Base-by-base conservation (phyloP, 2,329 filamentous ascomycete species). In the Akanthomyces dipterigenus region DNA sequence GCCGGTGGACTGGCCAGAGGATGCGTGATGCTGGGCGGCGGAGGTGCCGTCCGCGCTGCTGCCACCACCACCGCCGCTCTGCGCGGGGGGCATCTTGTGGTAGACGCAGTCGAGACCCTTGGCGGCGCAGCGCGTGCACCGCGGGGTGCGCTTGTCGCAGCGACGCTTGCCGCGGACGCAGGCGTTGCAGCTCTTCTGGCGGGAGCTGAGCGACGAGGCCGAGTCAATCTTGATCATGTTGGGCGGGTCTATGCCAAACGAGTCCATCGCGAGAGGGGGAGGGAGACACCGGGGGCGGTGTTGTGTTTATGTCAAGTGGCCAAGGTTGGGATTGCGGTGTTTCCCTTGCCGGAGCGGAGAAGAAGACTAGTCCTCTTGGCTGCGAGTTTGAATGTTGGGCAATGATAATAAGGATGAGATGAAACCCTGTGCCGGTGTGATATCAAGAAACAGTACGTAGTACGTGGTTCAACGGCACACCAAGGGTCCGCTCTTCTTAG, bases 111-210 rank as follows among this genome's bases (percentile, higher is more conserved):
- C 69, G 58, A 76, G 71, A 20, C 72, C 71, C 69, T 76, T 78
- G 66, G 72, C 73, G 4, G 70, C 70, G 66, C 77, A 80, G 56
- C 77, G 76, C 24, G 72, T 72, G 67, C 77, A 80, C 50, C 70
- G 69, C 18, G 78, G 78, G 9, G 69, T 70, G 50, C 68, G 71
- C 71, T 80, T 79, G 67, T 80, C 77, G 68, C 78, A 80, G 63
- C 77, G 74, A 55, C 78, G 72, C 68, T 80, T 80, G 68, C 76
- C 75, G 58, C 73, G 73, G 54, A 80, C 78, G 65, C 78, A 80
- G 58, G 77, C 73, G 64, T 80, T 77, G 72, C 78, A 80, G 70
- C 76, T 80, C 73, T 78, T 80, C 66, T 80, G 78, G 63, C 77
- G 71, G 81, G 75, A 85, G 48, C 75, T 72, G 42, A 74, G 71